A percentile compares a stretch with the other conserved stretches of the same genome.
Conservation (phyloP, 1,284 basidiomycete genomes). For the Ganoderma lingzhi region DNA sequence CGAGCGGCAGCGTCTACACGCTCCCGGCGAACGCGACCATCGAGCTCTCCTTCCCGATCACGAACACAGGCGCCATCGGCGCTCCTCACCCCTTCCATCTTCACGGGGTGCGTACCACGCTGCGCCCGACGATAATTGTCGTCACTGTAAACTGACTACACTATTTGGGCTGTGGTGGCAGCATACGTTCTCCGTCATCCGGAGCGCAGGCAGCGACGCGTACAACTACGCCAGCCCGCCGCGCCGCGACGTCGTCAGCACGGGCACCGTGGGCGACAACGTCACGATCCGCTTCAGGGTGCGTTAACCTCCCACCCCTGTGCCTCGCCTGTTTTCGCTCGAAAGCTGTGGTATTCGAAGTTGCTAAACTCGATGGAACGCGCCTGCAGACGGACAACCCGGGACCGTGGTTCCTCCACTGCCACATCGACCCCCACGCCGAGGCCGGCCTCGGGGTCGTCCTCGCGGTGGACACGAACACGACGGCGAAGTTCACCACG, state of each 20-base stretch:
- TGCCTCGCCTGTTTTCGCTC: background rate
- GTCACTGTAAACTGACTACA: background rate
- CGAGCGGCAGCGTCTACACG: constrained; percentile 40
- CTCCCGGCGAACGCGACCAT: constrained; percentile 42
- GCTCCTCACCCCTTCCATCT: constrained; percentile 48
- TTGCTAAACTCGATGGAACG: background rate
- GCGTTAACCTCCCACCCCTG: background rate
- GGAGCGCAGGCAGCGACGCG: constrained; percentile 28
- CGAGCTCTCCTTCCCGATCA: constrained; percentile 43
- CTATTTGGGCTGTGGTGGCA: background rate
- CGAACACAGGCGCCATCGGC: constrained; percentile 29
- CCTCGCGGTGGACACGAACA: constrained; percentile 37
- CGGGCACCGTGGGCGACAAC: constrained; percentile 33
- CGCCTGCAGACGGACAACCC: constrained; percentile 34
- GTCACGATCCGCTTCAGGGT: constrained; percentile 39
- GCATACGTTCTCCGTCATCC: constrained; percentile 34
- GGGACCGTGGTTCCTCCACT: constrained; percentile 36
- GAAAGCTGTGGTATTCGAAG: background rate
- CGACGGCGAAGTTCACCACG: constrained; percentile 12
- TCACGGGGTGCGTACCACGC: constrained; percentile 42
- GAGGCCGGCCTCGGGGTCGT: constrained; percentile 41
- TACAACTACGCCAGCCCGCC: constrained; percentile 51
- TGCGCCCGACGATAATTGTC: background rate
- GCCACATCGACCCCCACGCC: constrained; percentile 41
- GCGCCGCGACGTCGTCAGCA: constrained; percentile 36